These are phyloP conservation scores for Syncephalastrum monosporum DNA, from an alignment of 371 early-diverging fungal genomes.

Conservation along the genomic window DNA sequence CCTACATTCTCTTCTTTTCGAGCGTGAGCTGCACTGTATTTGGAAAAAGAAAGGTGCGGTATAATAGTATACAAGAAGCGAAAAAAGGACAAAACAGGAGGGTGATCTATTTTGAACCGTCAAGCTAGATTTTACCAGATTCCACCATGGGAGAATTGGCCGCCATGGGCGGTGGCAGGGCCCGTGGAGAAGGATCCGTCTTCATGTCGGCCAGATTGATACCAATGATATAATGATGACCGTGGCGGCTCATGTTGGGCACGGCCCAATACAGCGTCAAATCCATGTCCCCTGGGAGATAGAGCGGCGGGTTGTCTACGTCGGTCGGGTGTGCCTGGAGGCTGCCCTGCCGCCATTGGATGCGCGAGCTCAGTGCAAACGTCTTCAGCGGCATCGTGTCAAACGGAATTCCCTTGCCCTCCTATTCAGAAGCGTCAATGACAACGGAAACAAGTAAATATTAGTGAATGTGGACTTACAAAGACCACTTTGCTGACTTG, in stretches of 20 bases:
- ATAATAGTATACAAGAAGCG: too few species aligned
- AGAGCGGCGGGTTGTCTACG: conserved; percentile 72
- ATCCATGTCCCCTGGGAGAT: conserved; percentile 83
- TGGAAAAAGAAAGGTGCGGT: too few species aligned
- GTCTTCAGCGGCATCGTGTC: conserved; percentile 56
- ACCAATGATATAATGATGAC: conserved; percentile 90
- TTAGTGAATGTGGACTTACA: conserved; percentile 29
- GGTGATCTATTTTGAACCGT: too few species aligned
- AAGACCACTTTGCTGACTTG: conserved; percentile 43
- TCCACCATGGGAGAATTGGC: too few species aligned
- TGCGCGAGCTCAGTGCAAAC: conserved; percentile 69
- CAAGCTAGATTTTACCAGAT: too few species aligned
- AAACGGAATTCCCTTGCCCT: conserved; percentile 41
- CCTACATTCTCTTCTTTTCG: too few species aligned
- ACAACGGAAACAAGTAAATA: too few species aligned
- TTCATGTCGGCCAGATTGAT: conserved; percentile 63
- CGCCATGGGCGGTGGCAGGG: too few species aligned
- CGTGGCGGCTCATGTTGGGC: conserved; percentile 53
- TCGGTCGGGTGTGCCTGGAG: conserved; percentile 65
- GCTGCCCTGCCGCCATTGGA: conserved; percentile 67
- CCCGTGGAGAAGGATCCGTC: conserved; percentile 12
- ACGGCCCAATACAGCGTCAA: conserved; percentile 84
- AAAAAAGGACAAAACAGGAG: too few species aligned
- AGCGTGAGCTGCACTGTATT: too few species aligned
- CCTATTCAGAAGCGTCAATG: conserved; percentile 14